Evolutionary conservation across 805 yeast species (phyloP), one percentile per base, ranked within the genome.

Genomic region (Myxozyma lipomycoides): DNA sequence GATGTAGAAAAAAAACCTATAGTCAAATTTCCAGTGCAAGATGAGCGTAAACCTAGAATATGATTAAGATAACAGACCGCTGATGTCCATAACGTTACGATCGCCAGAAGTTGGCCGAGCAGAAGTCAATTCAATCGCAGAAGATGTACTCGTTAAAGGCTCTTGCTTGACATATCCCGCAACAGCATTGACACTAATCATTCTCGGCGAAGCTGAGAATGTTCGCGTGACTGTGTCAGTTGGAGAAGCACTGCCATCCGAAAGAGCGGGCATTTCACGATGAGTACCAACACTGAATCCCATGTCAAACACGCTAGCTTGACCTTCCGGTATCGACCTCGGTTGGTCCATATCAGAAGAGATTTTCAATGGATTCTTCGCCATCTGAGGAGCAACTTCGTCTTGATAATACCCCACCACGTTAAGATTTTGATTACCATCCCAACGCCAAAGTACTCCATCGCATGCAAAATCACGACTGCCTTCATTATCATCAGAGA

Each of bases 371-470:
- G n/a, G n/a, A n/a, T n/a, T n/a, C n/a, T n/a, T n/a, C n/a, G n/a
- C n/a, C n/a, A n/a, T n/a, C n/a, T n/a, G n/a, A n/a, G n/a, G n/a
- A 28, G 34, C 34, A 28, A 12, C 19, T 12, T 15, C 38, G 19
- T 35, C 7, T 21, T 17, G n/a, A 15, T 12, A 35, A 15, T 35
- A 40, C 10, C 61, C 63, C 15, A 65, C 61, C 17, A 62, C 59
- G 42, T 60, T 58, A 24, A 70, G 65, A 38, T 57, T 42, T 41
- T 62, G 55, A 24, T 61, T 60, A 24, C 74, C 74, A 40, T 70
- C 74, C 74, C 74, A 70, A 21, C 49, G 38, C 66, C 70, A 70
- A 30, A 61, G 56, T 37, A 63, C 63, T 3, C 73, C 74, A n/a
- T 63, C 72, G 46, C 64, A 67, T 46, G 68, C 73, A 49, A 70